These are phyloP conservation scores for Moniliophthora roreri DNA, from an alignment of 1,284 basidiomycete genomes.

Conservation along the genomic window DNA sequence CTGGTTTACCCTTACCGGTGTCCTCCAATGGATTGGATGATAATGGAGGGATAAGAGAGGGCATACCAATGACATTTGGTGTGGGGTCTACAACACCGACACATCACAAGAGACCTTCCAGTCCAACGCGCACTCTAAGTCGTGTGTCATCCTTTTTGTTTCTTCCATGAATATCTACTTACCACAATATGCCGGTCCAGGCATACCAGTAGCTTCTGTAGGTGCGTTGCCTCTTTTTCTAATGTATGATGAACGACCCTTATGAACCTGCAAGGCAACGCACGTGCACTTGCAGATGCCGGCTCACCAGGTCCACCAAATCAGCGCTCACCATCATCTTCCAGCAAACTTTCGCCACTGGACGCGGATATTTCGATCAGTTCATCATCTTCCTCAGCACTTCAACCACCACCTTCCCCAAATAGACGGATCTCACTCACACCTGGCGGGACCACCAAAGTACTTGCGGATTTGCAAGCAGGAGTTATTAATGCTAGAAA, in stretches of 20 bases:
- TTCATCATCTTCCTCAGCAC: slow-evolving; percentile 23
- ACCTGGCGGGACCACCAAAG: slow-evolving; percentile 79
- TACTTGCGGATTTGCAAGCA: slow-evolving; percentile 78
- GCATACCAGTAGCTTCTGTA: slow-evolving; percentile 79
- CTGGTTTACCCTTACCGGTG: slow-evolving; percentile 62
- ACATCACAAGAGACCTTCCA: slow-evolving; percentile 53
- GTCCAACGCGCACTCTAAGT: slow-evolving; percentile 76
- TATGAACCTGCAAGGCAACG: slow-evolving; percentile 59
- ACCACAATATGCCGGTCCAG: slow-evolving; percentile 35
- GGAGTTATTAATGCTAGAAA: slow-evolving; percentile 78
- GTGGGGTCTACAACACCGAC: slow-evolving; percentile 36
- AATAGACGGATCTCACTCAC: slow-evolving; percentile 54
- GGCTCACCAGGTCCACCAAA: slow-evolving; percentile 38
- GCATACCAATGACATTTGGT: slow-evolving; percentile 61
- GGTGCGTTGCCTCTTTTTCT: slow-evolving; percentile 44
- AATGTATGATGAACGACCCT: slow-evolving; percentile 13
- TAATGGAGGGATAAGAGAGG: slow-evolving; percentile 60
- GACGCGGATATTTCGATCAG: slow-evolving; percentile 29
- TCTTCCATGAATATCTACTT: slow-evolving; percentile 9
- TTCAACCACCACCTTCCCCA: slow-evolving; percentile 28
- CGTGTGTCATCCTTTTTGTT: slow-evolving; percentile 50
- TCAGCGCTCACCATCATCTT: slow-evolving; percentile 24
- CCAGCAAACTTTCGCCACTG: slow-evolving; percentile 25
- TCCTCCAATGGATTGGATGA: slow-evolving; percentile 36
- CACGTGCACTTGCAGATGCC: slow-evolving; percentile 76